Evolutionary conservation across 2,329 filamentous ascomycete species (phyloP).

Genomic region (Trichophyton schoenleinii): DNA sequence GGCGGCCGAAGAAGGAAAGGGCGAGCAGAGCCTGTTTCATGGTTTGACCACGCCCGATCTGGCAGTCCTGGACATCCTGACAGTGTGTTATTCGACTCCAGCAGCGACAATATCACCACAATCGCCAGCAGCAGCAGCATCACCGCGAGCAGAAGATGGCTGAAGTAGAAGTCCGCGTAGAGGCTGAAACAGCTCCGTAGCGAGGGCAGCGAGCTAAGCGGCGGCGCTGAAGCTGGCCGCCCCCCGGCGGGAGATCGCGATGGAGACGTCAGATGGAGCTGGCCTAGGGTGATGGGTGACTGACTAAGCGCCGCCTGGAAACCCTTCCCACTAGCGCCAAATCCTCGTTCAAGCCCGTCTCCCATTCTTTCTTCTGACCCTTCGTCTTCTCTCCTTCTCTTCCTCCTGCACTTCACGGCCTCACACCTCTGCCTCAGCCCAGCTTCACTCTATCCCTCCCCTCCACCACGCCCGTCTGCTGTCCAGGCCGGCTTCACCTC

Average conservation of each 20-base stretch:
- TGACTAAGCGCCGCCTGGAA: background rate
- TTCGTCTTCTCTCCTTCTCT: conserved; percentile 5
- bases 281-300: background rate
- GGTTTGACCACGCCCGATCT: background rate
- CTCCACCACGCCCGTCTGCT: background rate
- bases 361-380: conserved; percentile 2
- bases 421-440: conserved; percentile 4
- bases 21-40: background rate
- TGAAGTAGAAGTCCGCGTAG: background rate
- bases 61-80: background rate
- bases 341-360: conserved; percentile 12
- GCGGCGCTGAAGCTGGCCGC: too few species aligned
- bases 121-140: too few species aligned
- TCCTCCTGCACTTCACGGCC: conserved; percentile 9
- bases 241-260: background rate
- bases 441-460: background rate
- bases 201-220: too few species aligned
- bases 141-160: too few species aligned
- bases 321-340: conserved; percentile 17
- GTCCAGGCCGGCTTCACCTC: background rate
- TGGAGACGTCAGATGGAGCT: background rate
- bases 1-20: background rate
- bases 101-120: background rate
- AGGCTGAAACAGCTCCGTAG: too few species aligned
- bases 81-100: background rate